Evolutionary conservation across 2,329 filamentous ascomycete genomes (phyloP).

Genomic region (Sporothrix dimorphospora): DNA sequence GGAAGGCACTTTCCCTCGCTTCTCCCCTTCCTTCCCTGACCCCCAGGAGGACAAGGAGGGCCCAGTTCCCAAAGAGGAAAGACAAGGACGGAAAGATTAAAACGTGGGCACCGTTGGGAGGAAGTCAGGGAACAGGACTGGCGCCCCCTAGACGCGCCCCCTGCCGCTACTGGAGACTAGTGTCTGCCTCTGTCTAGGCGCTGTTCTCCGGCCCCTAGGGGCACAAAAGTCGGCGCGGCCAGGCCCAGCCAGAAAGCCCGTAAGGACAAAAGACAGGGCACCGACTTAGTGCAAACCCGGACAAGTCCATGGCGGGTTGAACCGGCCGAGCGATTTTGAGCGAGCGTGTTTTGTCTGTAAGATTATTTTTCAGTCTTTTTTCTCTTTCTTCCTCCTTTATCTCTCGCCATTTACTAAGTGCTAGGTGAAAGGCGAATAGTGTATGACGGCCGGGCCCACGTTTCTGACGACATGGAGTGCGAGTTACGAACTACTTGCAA

Average conservation of each 20-base stretch:
- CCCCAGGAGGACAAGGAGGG: background rate
- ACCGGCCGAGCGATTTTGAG: background rate
- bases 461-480: constrained; percentile 13
- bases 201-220: background rate
- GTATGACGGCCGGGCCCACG: background rate
- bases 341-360: background rate
- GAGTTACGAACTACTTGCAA: background rate
- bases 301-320: background rate
- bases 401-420: background rate
- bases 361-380: background rate
- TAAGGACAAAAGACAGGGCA: background rate
- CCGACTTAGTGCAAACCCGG: background rate
- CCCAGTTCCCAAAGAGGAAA: constrained; percentile 23
- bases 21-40: background rate
- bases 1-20: background rate
- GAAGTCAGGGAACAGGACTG: background rate
- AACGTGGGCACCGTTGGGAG: background rate
- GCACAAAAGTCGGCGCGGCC: background rate
- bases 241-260: background rate
- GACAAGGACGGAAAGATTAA: background rate
- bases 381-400: background rate
- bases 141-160: background rate
- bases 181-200: background rate
- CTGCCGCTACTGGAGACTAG: background rate
- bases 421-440: background rate